These are phyloP conservation scores for Xerocomellus intermedius DNA, from an alignment of 768 basidiomycete species.

Conservation along the genomic window DNA sequence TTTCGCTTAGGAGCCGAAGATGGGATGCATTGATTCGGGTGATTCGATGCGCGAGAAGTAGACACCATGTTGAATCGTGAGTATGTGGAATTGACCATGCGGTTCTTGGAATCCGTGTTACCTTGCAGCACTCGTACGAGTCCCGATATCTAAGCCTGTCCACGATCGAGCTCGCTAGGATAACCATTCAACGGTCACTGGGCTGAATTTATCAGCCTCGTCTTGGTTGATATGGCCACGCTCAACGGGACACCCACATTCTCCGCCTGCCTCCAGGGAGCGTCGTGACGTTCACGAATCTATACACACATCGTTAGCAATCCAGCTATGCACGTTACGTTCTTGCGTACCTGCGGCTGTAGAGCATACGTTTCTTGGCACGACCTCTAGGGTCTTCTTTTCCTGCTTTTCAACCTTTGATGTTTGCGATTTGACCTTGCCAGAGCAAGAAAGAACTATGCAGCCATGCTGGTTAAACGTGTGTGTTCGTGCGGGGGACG, in stretches of 20 bases:
- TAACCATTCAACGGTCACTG: too few species aligned
- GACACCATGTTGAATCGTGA: too few species aligned
- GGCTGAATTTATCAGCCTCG: too few species aligned
- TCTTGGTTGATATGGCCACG: too few species aligned
- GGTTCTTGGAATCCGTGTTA: too few species aligned
- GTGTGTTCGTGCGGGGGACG: background rate
- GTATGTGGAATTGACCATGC: too few species aligned
- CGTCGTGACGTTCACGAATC: constrained; percentile 92
- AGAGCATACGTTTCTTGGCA: constrained; percentile 93
- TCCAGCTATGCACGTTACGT: fast-evolving
- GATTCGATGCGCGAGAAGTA: background rate
- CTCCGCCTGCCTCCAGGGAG: constrained; percentile 90
- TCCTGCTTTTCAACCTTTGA: constrained; percentile 99
- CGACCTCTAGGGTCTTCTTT: constrained; percentile 97
- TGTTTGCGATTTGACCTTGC: constrained; percentile 98
- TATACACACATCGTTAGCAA: constrained; percentile 27
- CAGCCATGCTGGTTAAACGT: background rate
- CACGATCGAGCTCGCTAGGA: too few species aligned
- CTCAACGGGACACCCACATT: constrained; percentile 69
- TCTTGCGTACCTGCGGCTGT: constrained; percentile 80
- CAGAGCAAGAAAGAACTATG: constrained; percentile 95
- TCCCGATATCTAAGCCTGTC: too few species aligned
- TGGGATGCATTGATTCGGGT: background rate
- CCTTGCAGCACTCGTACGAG: too few species aligned
- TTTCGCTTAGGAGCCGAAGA: background rate